A percentile compares a stretch with the other conserved stretches of the same genome.
phyloP scores from a whole-genome alignment of 2,329 filamentous ascomycete species.

The Dactylellina haptotyla region DNA sequence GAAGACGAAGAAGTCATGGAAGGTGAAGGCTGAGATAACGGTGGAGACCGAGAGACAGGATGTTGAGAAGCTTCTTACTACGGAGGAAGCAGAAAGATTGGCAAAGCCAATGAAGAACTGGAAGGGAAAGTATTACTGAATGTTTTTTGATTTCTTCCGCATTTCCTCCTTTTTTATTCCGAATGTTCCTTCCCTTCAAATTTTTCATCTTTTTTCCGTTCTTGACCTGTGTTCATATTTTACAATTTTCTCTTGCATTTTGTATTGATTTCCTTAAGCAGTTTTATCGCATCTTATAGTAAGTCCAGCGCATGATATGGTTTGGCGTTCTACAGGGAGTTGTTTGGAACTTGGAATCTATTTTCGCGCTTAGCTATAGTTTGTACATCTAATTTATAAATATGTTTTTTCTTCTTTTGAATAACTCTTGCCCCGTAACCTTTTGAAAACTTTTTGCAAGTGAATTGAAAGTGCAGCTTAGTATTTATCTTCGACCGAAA shows the following conservation, averaged over 20 bases:
- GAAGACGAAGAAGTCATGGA: constrained; percentile 36
- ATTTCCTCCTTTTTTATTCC: no score
- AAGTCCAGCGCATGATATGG: no score
- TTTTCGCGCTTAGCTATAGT: not conserved
- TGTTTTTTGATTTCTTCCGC: not conserved
- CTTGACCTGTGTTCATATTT: not conserved
- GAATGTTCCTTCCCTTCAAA: not conserved
- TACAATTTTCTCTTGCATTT: no score
- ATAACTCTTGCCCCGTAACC: no score
- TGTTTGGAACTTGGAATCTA: no score
- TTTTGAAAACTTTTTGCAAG: no score
- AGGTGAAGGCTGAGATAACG: constrained; percentile 13
- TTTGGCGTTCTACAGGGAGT: no score
- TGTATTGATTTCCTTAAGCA: no score
- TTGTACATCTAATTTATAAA: not conserved
- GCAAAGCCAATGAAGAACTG: constrained; percentile 45
- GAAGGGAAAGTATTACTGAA: constrained; percentile 29
- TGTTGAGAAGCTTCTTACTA: not conserved
- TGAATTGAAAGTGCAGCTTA: not conserved
- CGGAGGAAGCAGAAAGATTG: constrained; percentile 24
- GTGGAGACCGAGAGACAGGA: not conserved
- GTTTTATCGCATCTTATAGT: no score
- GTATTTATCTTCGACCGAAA: not conserved
- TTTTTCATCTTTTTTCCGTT: not conserved
- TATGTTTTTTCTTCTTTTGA: not conserved